Percentiles rank a stretch among this genome's conserved stretches.
Evolutionary conservation across 2,329 filamentous ascomycete genomes (phyloP).

Genomic region (Sporothrix curviconia): DNA sequence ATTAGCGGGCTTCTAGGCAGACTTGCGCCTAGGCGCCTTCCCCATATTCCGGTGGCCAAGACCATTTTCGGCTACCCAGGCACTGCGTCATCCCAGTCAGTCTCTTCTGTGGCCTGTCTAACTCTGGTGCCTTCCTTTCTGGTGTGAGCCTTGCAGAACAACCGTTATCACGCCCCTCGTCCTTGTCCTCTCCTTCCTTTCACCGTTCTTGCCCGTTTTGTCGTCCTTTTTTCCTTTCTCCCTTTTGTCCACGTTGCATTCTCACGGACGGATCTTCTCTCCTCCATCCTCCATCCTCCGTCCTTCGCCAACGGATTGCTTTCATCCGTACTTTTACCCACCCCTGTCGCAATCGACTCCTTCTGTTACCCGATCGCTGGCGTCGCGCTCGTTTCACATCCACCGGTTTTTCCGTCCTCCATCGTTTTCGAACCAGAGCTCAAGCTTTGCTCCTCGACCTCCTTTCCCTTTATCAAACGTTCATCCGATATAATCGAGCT

Average conservation of each 20-base stretch:
- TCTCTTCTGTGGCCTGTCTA: conserved; percentile 2
- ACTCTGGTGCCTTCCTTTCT: background rate
- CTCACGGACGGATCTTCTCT: background rate
- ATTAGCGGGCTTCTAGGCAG: background rate
- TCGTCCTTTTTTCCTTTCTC: background rate
- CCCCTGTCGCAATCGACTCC: background rate
- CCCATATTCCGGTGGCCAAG: background rate
- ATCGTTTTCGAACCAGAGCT: background rate
- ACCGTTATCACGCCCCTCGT: no score
- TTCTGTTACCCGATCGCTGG: background rate
- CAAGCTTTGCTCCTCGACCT: background rate
- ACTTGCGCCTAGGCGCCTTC: background rate
- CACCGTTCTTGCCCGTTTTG: background rate
- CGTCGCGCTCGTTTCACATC: background rate
- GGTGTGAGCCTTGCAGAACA: background rate
- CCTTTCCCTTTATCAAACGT: background rate
- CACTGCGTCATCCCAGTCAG: conserved; percentile 7
- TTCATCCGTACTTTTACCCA: background rate
- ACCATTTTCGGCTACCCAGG: conserved; percentile 1
- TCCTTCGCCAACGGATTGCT: background rate
- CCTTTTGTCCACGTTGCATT: no score
- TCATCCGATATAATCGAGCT: no score
- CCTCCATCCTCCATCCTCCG: background rate
- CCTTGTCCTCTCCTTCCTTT: background rate
- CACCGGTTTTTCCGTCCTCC: background rate